Base-by-base conservation (phyloP, 2,329 filamentous ascomycete genomes). In the Rutstroemia sp. region DNA sequence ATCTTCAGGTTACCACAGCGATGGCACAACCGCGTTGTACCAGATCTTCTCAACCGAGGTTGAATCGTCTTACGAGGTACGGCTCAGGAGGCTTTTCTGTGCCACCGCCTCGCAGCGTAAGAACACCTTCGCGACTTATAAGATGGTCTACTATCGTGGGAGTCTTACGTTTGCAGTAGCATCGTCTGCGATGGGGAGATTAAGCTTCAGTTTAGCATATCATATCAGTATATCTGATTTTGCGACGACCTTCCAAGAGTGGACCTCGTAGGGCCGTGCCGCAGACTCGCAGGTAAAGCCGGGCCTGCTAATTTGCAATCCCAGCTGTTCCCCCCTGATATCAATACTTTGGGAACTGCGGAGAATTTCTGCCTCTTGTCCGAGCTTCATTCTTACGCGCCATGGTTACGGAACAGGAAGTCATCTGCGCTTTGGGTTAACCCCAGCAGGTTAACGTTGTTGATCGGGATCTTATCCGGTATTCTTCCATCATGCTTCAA, bases 261-360 rank as follows among this genome's bases (percentile, higher is more conserved):
- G 16, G 45, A 37, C 8, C 17, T 8, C 21, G n/a, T 27, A 30
- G 9, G 19, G 37, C 34, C 30, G 23, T 38, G 52, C 52, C 52
- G 12, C 37, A 42, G 44, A 21, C 34, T 21, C 30, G 34, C 51
- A 41, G 19, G 21, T 41, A 48, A 21, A 37, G 19, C 21, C 39
- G 39, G 34, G n/a, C 19, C 34, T 52, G 21, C 0, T 41, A 45
- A 54, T 54, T 48, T 54, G n/a, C 34, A 54, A 54, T 42, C 51
- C 44, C 41, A 19, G 45, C n/a, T 16, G 39, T 14, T n/a, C 10
- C 10, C 12, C 34, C 44, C 48, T 14, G 6, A 34, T 21, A 10
- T 21, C 42, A 17, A 42, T 53, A 19, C 9, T 34, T 5, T 34
- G 10, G 30, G 30, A 42, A n/a, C 39, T 42, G 16, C 39, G 16